Percentiles rank a stretch among this genome's conserved stretches.
Conservation (phyloP, 345 rosid genomes). For the Ceriops zippeliana region DNA sequence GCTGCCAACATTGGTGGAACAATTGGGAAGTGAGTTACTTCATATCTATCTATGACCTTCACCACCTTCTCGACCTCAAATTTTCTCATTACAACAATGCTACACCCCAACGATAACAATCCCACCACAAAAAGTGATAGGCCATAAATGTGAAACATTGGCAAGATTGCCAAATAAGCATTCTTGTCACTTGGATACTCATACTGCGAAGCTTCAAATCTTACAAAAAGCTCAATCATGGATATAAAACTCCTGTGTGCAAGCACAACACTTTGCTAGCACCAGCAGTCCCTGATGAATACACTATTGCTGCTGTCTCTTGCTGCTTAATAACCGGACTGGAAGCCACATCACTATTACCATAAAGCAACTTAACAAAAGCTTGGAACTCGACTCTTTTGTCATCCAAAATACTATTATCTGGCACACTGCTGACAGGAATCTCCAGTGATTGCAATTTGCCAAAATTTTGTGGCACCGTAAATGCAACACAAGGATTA, state of each 20-base stretch:
- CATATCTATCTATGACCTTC: conserved; percentile 42
- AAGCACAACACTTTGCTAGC: conserved; percentile 65
- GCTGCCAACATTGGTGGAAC: conserved; percentile 72
- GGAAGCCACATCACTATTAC: conserved; percentile 16
- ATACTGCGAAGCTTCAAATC: conserved; percentile 75
- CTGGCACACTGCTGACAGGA: conserved; percentile 46
- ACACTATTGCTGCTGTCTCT: conserved; percentile 72
- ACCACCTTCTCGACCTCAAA: conserved; percentile 47
- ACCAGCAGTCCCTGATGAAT: conserved; percentile 86
- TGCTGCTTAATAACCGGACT: conserved; percentile 56
- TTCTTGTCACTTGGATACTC: conserved; percentile 39
- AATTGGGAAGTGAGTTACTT: conserved; percentile 67
- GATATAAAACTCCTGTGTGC: conserved; percentile 74
- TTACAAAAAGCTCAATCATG: conserved; percentile 62
- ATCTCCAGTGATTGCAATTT: conserved; percentile 37
- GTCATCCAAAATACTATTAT: conserved; percentile 28
- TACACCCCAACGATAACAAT: conserved; percentile 58
- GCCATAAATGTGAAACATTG: conserved; percentile 84
- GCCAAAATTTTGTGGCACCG: conserved; percentile 31
- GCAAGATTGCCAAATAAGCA: conserved; percentile 62
- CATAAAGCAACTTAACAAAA: conserved; percentile 39
- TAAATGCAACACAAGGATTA: conserved; percentile 44
- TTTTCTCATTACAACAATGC: conserved; percentile 66
- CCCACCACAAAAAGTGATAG: conserved; percentile 60
- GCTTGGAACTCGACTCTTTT: conserved; percentile 17